Evolutionary conservation across 139 green algal genomes (phyloP).

Genomic region (Coelastrella sp.): DNA sequence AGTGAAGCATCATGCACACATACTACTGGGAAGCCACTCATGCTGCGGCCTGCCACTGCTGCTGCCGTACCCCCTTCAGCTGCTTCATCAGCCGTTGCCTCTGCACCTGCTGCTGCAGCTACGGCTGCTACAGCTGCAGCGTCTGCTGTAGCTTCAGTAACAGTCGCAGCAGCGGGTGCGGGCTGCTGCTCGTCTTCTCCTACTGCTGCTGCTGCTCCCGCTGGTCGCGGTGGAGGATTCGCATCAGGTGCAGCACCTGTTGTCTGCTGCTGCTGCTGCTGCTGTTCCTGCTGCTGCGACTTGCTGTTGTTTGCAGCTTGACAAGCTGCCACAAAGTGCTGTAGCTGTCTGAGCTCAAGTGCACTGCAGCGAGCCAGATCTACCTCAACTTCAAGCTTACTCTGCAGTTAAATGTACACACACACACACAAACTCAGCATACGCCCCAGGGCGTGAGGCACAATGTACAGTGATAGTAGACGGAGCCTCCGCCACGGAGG

Average conservation of each 20-base stretch:
- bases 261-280: constrained; percentile 12
- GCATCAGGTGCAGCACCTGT: constrained; percentile 6
- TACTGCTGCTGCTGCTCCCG: background rate
- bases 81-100: background rate
- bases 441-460: too few relatives aligned
- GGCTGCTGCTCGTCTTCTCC: background rate
- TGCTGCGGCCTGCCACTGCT: constrained; percentile 23
- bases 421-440: background rate
- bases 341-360: constrained; percentile 46
- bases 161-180: background rate
- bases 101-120: background rate
- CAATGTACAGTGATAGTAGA: too few relatives aligned
- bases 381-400: constrained; percentile 25
- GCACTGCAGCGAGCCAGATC: constrained; percentile 46
- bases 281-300: constrained; percentile 33
- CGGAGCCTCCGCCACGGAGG: too few relatives aligned
- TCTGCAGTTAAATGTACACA: background rate
- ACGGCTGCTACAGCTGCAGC: background rate
- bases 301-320: background rate
- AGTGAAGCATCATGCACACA: constrained; percentile 15
- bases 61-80: background rate
- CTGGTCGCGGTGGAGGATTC: too few relatives aligned
- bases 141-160: constrained; percentile 3
- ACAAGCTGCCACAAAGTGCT: constrained; percentile 46
- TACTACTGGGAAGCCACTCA: constrained; percentile 31